Percentiles rank a stretch among this genome's conserved stretches.
Conservation (phyloP, 331 rosid species). For the Acacia concinna region DNA sequence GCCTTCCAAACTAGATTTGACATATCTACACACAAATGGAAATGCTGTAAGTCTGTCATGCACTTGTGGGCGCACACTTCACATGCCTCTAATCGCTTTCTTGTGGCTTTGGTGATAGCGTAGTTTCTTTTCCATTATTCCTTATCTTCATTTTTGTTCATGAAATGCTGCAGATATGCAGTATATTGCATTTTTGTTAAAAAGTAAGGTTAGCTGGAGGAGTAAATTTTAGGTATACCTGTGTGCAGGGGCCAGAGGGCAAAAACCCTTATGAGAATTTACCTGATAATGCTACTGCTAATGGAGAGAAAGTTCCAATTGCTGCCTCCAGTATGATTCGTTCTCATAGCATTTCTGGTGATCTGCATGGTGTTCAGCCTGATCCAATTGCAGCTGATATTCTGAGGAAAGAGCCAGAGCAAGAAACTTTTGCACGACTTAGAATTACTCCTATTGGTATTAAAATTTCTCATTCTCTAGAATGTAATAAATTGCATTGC, state of each 20-base stretch:
- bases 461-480: slow-evolving; percentile 28
- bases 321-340: slow-evolving; percentile 84
- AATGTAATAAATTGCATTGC: slow-evolving; percentile 6
- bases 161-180: slow-evolving; percentile 14
- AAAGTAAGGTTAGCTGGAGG: background rate
- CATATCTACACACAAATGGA: slow-evolving; percentile 75
- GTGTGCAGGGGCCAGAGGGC: slow-evolving; percentile 67
- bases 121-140: background rate
- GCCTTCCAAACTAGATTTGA: slow-evolving; percentile 44
- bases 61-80: slow-evolving; percentile 4
- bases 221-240: slow-evolving; percentile 12
- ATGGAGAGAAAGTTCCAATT: slow-evolving; percentile 69
- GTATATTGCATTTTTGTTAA: background rate
- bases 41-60: slow-evolving; percentile 59
- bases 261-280: slow-evolving; percentile 58
- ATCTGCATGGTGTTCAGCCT: slow-evolving; percentile 95
- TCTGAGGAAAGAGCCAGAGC: slow-evolving; percentile 95
- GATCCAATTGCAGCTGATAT: slow-evolving; percentile 99
- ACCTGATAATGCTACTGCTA: slow-evolving; percentile 65
- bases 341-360: slow-evolving; percentile 93
- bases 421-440: slow-evolving; percentile 82
- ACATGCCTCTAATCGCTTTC: slow-evolving; percentile 1
- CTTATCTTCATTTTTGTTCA: background rate
- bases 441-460: slow-evolving; percentile 78
- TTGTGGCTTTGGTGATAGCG: slow-evolving; percentile 2